Percentiles rank a stretch among this genome's conserved stretches.
Conservation (phyloP, 768 basidiomycete genomes). For the Pholiota microspora region DNA sequence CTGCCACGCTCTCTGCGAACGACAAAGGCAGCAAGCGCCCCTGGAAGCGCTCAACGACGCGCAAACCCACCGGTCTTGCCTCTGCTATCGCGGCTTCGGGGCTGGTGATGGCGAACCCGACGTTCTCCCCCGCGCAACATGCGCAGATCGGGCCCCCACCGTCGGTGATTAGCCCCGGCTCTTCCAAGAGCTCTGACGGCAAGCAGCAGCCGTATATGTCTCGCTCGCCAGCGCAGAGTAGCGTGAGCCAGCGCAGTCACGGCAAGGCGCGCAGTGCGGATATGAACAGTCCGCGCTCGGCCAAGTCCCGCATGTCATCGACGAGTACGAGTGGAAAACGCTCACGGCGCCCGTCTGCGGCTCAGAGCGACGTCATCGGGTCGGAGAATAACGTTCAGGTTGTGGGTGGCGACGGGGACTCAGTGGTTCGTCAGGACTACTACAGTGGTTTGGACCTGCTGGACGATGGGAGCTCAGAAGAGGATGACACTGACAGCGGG, state of each 20-base stretch:
- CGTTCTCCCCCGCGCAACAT: slow-evolving; percentile 45
- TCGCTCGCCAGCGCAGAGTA: slow-evolving; percentile 24
- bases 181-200: slow-evolving; percentile 6
- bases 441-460: slow-evolving; percentile 34
- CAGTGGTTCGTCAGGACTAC: slow-evolving; percentile 19
- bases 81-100: slow-evolving; percentile 66
- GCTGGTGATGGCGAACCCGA: slow-evolving; percentile 61
- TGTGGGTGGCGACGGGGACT: slow-evolving; percentile 6
- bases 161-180: slow-evolving; percentile 13
- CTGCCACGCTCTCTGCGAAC: slow-evolving; percentile 10
- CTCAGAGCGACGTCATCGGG: slow-evolving; percentile 14
- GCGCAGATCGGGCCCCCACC: slow-evolving; percentile 30
- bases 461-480: slow-evolving; percentile 27
- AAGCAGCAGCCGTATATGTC: slow-evolving; percentile 23
- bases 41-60: slow-evolving; percentile 40
- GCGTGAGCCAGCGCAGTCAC: slow-evolving; percentile 22
- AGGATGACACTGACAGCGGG: slow-evolving; percentile 28
- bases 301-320: slow-evolving; percentile 24
- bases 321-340: slow-evolving; percentile 10
- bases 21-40: slow-evolving; percentile 35
- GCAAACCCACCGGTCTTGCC: slow-evolving; percentile 61
- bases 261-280: slow-evolving; percentile 28
- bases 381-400: slow-evolving; percentile 11
- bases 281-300: slow-evolving; percentile 27
- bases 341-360: slow-evolving; percentile 18